Conservation (phyloP, 768 basidiomycete species). For the Asterophora parasitica region DNA sequence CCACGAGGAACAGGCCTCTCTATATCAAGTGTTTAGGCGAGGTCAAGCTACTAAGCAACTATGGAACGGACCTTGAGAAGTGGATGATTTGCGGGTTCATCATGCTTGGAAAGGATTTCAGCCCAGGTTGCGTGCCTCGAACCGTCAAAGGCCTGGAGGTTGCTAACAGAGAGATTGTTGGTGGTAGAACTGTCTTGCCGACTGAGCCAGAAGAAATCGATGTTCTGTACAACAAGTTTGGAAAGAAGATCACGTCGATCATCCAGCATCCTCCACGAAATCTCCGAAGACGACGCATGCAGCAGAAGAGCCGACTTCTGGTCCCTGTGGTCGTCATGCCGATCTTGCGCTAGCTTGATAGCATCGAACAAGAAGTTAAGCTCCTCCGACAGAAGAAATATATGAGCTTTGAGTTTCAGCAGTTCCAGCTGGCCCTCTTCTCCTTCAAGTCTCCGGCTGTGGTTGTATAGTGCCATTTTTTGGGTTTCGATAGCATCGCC, state of each 20-base stretch:
- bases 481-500: slow-evolving; percentile 57
- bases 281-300: slow-evolving; percentile 77
- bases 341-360: slow-evolving; percentile 78
- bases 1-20: slow-evolving; percentile 69
- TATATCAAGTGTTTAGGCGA: slow-evolving; percentile 22
- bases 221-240: slow-evolving; percentile 78
- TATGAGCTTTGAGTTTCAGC: slow-evolving; percentile 67
- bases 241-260: slow-evolving; percentile 67
- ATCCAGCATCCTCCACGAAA: slow-evolving; percentile 91
- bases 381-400: slow-evolving; percentile 68
- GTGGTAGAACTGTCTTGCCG: slow-evolving; percentile 85
- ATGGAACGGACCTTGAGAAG: slow-evolving; percentile 54
- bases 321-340: slow-evolving; percentile 57
- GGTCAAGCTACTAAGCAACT: neutral
- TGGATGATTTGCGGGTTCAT: slow-evolving; percentile 65
- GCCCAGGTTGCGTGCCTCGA: slow-evolving; percentile 78
- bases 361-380: slow-evolving; percentile 84
- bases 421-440: slow-evolving; percentile 50
- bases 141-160: slow-evolving; percentile 84
- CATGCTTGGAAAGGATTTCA: slow-evolving; percentile 80
- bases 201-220: slow-evolving; percentile 78
- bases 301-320: slow-evolving; percentile 78
- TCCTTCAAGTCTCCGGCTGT: slow-evolving; percentile 32
- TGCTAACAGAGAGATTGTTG: slow-evolving; percentile 67
- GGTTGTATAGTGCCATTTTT: slow-evolving; percentile 33